A percentile compares a stretch with the other conserved stretches of the same genome.
phyloP scores from a whole-genome alignment of 805 yeast species.

The Ogataea paraovalis region DNA sequence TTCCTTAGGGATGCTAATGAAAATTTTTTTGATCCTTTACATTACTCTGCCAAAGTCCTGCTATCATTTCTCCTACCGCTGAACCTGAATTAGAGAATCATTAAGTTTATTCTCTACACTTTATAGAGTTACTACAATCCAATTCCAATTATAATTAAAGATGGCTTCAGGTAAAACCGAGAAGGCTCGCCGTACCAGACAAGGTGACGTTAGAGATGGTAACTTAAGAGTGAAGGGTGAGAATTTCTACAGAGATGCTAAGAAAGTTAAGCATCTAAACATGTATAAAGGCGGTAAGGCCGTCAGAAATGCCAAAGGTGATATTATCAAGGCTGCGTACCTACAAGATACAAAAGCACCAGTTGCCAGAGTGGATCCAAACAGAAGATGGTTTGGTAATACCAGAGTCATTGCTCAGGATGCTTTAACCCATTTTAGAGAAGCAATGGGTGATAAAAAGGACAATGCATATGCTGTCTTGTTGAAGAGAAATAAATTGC shows the following conservation, averaged over 20 bases:
- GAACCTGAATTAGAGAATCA: background rate
- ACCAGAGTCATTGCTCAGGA: conserved; percentile 97
- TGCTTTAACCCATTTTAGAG: conserved; percentile 89
- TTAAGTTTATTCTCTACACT: background rate
- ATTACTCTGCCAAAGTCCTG: background rate
- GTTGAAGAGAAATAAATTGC: conserved; percentile 83
- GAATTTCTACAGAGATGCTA: conserved; percentile 92
- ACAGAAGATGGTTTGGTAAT: conserved; percentile 96
- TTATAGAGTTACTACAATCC: background rate
- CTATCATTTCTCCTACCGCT: background rate
- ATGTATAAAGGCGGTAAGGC: conserved; percentile 95
- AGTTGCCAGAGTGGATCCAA: conserved; percentile 90
- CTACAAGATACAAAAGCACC: conserved; percentile 87
- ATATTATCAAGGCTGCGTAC: conserved; percentile 79
- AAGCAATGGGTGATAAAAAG: conserved; percentile 83
- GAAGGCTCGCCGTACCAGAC: conserved; percentile 78
- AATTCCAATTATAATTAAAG: conserved; percentile 2
- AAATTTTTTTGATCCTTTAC: conserved; percentile 2
- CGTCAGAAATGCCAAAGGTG: conserved; percentile 81
- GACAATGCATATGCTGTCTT: conserved; percentile 82
- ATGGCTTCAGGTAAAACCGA: conserved; percentile 97
- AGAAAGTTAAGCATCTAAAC: conserved; percentile 80
- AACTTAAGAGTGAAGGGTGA: conserved; percentile 94
- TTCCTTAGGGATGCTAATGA: background rate
- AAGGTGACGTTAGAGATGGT: conserved; percentile 80